Conservation (phyloP, 2,329 filamentous ascomycete species). For the Talaromyces piceae region DNA sequence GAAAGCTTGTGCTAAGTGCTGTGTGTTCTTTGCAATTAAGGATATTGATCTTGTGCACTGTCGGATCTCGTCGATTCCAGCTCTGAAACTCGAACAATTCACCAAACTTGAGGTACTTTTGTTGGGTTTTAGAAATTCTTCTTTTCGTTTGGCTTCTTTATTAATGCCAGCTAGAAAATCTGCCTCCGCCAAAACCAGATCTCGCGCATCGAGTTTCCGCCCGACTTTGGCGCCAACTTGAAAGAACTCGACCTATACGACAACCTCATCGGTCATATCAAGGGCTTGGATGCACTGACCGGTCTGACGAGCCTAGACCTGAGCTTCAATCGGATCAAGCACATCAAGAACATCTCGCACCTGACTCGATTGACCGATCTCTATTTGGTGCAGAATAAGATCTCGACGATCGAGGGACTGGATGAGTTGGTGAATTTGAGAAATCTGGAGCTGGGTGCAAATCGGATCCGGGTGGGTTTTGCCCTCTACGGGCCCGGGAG, state of each 20-base stretch:
- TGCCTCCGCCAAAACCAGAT: conserved; percentile 93
- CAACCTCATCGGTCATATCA: conserved; percentile 83
- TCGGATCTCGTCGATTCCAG: conserved; percentile 68
- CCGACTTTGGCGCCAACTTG: conserved; percentile 57
- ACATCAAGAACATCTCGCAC: conserved; percentile 82
- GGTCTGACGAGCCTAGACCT: conserved; percentile 76
- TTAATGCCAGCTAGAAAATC: conserved; percentile 47
- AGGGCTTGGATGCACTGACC: conserved; percentile 69
- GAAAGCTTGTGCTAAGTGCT: too few species aligned
- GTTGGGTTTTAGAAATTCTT: background rate
- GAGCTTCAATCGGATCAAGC: conserved; percentile 98
- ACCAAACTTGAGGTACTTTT: conserved; percentile 59
- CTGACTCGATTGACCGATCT: conserved; percentile 72
- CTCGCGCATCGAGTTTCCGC: conserved; percentile 67
- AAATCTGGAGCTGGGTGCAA: conserved; percentile 86
- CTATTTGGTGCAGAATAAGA: conserved; percentile 93
- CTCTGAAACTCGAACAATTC: conserved; percentile 78
- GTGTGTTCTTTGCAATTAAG: too few species aligned
- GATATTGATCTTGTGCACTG: conserved; percentile 90
- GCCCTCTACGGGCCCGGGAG: too few species aligned
- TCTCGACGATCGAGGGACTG: conserved; percentile 76
- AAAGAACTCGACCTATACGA: conserved; percentile 92
- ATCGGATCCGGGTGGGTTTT: conserved; percentile 75
- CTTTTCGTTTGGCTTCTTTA: background rate
- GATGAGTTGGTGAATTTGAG: conserved; percentile 66